Percentiles rank a stretch among this genome's conserved stretches.
phyloP scores from a whole-genome alignment of 2,329 filamentous ascomycete species.

The Westerdykella sp. region DNA sequence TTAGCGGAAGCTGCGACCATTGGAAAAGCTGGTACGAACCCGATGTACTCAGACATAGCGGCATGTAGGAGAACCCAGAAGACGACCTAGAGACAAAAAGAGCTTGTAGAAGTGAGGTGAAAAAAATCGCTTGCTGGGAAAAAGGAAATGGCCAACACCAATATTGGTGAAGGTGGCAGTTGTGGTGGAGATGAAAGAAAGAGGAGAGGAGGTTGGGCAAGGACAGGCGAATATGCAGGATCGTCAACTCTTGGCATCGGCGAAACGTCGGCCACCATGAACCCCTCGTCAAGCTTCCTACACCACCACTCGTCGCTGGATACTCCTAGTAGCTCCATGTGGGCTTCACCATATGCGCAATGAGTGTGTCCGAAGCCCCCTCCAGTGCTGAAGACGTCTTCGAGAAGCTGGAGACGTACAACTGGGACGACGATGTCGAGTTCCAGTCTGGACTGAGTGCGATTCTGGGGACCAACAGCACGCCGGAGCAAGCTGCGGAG shows the following conservation, averaged over 20 bases:
- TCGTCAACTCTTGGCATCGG: neutral
- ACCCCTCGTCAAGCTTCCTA: no score
- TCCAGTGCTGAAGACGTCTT: constrained; percentile 42
- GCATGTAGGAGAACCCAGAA: constrained; percentile 6
- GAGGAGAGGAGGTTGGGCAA: constrained; percentile 10
- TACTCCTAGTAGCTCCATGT: no score
- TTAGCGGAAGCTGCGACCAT: constrained; percentile 31
- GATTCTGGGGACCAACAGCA: constrained; percentile 55
- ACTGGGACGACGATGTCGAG: constrained; percentile 61
- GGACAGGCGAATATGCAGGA: constrained; percentile 13
- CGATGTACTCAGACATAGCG: constrained; percentile 57
- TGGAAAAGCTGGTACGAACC: constrained; percentile 42
- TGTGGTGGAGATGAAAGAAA: constrained; percentile 11
- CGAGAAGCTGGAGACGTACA: constrained; percentile 58
- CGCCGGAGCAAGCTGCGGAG: constrained; percentile 50
- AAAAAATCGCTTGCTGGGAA: constrained; percentile 18
- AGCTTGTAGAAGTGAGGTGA: constrained; percentile 14
- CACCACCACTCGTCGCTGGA: no score
- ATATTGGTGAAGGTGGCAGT: constrained; percentile 18
- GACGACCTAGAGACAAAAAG: neutral
- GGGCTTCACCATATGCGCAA: constrained; percentile 4
- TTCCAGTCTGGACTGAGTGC: constrained; percentile 63
- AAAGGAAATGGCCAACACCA: constrained; percentile 11
- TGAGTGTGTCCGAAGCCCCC: constrained; percentile 19
- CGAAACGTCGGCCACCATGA: neutral